A percentile compares a stretch with the other conserved stretches of the same genome.
Conservation (phyloP, 768 basidiomycete genomes). For the Dioszegia aurantiaca region DNA sequence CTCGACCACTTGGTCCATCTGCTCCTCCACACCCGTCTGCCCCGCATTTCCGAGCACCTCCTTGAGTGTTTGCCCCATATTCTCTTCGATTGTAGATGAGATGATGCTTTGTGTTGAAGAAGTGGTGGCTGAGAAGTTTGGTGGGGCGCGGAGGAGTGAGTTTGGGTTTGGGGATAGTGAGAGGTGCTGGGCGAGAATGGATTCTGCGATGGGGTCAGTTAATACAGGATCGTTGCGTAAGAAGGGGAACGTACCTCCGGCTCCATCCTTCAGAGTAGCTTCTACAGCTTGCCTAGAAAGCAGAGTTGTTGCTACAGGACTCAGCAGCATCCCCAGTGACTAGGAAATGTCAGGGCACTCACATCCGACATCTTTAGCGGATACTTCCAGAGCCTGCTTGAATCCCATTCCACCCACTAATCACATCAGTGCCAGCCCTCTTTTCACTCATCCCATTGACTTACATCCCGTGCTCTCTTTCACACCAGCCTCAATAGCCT, state of each 20-base stretch:
- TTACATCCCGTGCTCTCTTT: constrained; percentile 17
- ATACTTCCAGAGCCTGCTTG: background rate
- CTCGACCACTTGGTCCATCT: constrained; percentile 23
- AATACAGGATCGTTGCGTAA: no score
- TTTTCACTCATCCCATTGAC: background rate
- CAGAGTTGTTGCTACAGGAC: background rate
- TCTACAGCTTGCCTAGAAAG: constrained; percentile 5
- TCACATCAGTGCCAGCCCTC: background rate
- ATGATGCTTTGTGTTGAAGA: constrained; percentile 18
- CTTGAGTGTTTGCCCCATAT: constrained; percentile 21
- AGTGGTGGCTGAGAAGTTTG: constrained; percentile 7
- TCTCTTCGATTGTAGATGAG: constrained; percentile 22
- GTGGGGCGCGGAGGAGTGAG: constrained; percentile 3
- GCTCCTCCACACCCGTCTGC: constrained; percentile 35
- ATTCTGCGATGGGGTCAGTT: constrained; percentile 4
- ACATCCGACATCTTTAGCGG: background rate
- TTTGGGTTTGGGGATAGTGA: background rate
- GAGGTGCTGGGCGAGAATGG: constrained; percentile 21
- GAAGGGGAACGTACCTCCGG: constrained; percentile 1
- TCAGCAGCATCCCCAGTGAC: background rate
- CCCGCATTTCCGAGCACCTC: constrained; percentile 27
- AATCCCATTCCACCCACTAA: background rate
- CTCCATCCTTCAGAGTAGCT: constrained; percentile 3
- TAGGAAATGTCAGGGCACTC: background rate
- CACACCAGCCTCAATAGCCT: constrained; percentile 21